phyloP scores from a whole-genome alignment of 805 yeast genomes.

The Schwanniomyces occidentalis region DNA sequence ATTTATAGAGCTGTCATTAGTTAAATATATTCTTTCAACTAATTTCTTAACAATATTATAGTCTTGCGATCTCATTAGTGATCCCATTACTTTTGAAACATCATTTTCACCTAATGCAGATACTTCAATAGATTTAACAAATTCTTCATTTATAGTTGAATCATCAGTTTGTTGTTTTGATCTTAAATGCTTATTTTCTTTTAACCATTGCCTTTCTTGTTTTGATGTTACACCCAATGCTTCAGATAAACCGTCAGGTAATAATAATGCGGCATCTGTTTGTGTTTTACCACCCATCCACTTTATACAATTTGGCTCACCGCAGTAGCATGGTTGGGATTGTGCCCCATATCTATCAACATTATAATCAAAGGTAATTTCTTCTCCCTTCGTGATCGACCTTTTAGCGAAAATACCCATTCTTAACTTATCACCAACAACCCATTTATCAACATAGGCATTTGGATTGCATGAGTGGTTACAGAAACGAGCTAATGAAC shows the following conservation, averaged over 20 bases:
- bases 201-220: slow-evolving; percentile 72
- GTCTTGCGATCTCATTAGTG: slow-evolving; percentile 76
- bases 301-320: slow-evolving; percentile 88
- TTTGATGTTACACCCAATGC: slow-evolving; percentile 76
- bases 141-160: slow-evolving; percentile 60
- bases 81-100: slow-evolving; percentile 78
- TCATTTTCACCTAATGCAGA: slow-evolving; percentile 53
- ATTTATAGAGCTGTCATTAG: slow-evolving; percentile 53
- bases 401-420: slow-evolving; percentile 96
- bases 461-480: slow-evolving; percentile 96
- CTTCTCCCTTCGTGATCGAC: slow-evolving; percentile 73
- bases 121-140: slow-evolving; percentile 59
- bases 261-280: slow-evolving; percentile 81
- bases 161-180: slow-evolving; percentile 54
- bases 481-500: slow-evolving; percentile 86
- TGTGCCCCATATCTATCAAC: slow-evolving; percentile 96
- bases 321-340: slow-evolving; percentile 93
- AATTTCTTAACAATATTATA: slow-evolving; percentile 61
- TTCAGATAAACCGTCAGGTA: slow-evolving; percentile 81
- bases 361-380: slow-evolving; percentile 87
- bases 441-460: slow-evolving; percentile 96
- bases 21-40: slow-evolving; percentile 61
- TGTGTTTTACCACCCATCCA: slow-evolving; percentile 96
- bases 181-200: slow-evolving; percentile 52
- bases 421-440: slow-evolving; percentile 81